Evolutionary conservation across 495 filamentous ascomycete genomes (phyloP).

Genomic region (Podospora comata): DNA sequence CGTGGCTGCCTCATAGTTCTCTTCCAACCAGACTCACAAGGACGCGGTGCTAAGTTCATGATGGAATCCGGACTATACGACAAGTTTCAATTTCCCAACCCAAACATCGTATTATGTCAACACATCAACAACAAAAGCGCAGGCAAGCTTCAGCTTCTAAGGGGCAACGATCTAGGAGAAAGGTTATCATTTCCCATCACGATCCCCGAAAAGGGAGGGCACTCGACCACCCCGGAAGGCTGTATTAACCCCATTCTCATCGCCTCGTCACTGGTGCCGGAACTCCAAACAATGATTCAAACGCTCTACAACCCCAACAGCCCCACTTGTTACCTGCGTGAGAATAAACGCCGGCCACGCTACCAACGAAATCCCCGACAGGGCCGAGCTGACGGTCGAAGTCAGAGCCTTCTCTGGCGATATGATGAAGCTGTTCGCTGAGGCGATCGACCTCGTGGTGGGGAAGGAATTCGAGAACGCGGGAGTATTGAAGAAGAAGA

Average conservation of each 20-base stretch:
- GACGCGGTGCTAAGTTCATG: background rate
- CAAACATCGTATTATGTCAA: slow-evolving; percentile 57
- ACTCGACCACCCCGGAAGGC: slow-evolving; percentile 50
- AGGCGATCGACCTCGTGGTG: too few species aligned
- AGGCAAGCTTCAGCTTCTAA: slow-evolving; percentile 40
- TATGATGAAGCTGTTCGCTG: too few species aligned
- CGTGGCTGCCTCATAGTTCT: slow-evolving; percentile 54
- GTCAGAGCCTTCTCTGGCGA: too few species aligned
- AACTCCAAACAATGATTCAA: slow-evolving; percentile 53
- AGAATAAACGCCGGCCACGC: too few species aligned
- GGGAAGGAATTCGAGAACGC: too few species aligned
- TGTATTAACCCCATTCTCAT: slow-evolving; percentile 58
- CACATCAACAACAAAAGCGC: slow-evolving; percentile 50
- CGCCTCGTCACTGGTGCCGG: slow-evolving; percentile 49
- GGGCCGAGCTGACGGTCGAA: too few species aligned
- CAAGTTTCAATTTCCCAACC: slow-evolving; percentile 23
- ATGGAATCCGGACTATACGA: background rate
- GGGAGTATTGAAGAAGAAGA: too few species aligned
- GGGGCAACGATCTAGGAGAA: slow-evolving; percentile 10
- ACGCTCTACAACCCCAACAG: too few species aligned
- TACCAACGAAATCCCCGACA: too few species aligned
- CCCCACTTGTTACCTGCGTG: too few species aligned
- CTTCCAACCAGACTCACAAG: slow-evolving; percentile 45
- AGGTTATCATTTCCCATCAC: slow-evolving; percentile 43
- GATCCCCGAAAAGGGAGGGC: slow-evolving; percentile 52